Base-by-base conservation (phyloP, 108 stramenopile species). In the Fragilaria radians region DNA sequence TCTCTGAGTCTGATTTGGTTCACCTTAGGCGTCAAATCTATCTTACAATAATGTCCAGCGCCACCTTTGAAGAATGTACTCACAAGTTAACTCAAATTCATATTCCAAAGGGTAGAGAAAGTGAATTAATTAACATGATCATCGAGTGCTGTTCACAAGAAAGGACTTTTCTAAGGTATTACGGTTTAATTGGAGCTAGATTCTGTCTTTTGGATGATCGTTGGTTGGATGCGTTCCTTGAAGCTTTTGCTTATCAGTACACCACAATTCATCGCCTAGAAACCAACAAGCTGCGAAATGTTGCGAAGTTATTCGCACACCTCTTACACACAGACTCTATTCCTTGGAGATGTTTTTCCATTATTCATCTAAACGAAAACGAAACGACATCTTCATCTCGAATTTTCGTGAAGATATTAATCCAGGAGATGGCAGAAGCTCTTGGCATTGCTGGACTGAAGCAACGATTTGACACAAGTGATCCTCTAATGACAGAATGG, bases 241-340 rank as follows among this genome's bases (percentile, higher is more conserved):
- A 73, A 28, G 89, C 86, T 0, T 96, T 98, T 71, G 56, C 52
- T 11, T 68, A 78, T 45, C 94, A 96, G 63, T 96, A 96, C 69
- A 82, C 63, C 1, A 95, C 94, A 21, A 95, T 96, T 65, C 96
- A 96, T 73, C 89, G 98, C 23, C 62, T 99, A 61, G 98, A 99
- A 77, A 98, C 97, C 18, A 99, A 98, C 74, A 96, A 97, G 66
- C 66, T 99, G 54, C 89, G 97, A 17, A 99, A 99, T 67, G 97
- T 98, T 29, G 98, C 98, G 58, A 97, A 97, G 61, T 68, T 99
- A 3, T 99, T 98, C 76, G 95, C 97, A n/a, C 97, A 98, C 74
- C 71, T 99, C 1, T 72, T 99, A 53, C 86, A 94, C 67, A 95
- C 94, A 17, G 97, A 99, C 70, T 84, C 98, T 7, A 66, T 98